Evolutionary conservation across 2,329 filamentous ascomycete genomes (phyloP).

Genomic region (Didymella segeticola): DNA sequence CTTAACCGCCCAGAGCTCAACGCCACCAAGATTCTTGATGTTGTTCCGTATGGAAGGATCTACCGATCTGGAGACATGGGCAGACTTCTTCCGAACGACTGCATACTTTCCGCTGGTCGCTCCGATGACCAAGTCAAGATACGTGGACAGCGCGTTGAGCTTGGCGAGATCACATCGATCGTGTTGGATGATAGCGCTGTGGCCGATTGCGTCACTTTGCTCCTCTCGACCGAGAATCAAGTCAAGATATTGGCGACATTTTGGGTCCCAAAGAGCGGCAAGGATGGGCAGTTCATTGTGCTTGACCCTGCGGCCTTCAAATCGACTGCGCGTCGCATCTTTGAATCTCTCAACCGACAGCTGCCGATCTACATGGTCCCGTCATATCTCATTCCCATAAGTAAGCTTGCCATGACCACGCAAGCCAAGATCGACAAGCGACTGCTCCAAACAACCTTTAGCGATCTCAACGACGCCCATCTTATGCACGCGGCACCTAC

Average conservation of each 20-base stretch:
- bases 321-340: slow-evolving; percentile 54
- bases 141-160: slow-evolving; percentile 79
- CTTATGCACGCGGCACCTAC: slow-evolving; percentile 53
- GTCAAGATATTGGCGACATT: slow-evolving; percentile 70
- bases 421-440: slow-evolving; percentile 77
- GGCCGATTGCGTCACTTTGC: slow-evolving; percentile 68
- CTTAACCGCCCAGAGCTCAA: slow-evolving; percentile 70
- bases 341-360: slow-evolving; percentile 59
- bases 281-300: slow-evolving; percentile 41
- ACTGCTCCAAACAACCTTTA: slow-evolving; percentile 59
- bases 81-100: slow-evolving; percentile 77
- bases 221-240: slow-evolving; percentile 56
- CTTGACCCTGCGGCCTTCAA: slow-evolving; percentile 48
- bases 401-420: slow-evolving; percentile 71
- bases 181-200: slow-evolving; percentile 62
- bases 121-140: slow-evolving; percentile 84
- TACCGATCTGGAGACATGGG: slow-evolving; percentile 87
- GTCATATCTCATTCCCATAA: slow-evolving; percentile 73
- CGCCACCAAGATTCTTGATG: slow-evolving; percentile 70
- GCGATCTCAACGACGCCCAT: slow-evolving; percentile 53
- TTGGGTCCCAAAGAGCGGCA: slow-evolving; percentile 60
- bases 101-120: slow-evolving; percentile 74
- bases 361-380: slow-evolving; percentile 84
- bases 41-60: slow-evolving; percentile 72
- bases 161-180: slow-evolving; percentile 74